Base-by-base conservation (phyloP, 495 filamentous ascomycete species). In the Lasiosphaeriaceae sp. region DNA sequence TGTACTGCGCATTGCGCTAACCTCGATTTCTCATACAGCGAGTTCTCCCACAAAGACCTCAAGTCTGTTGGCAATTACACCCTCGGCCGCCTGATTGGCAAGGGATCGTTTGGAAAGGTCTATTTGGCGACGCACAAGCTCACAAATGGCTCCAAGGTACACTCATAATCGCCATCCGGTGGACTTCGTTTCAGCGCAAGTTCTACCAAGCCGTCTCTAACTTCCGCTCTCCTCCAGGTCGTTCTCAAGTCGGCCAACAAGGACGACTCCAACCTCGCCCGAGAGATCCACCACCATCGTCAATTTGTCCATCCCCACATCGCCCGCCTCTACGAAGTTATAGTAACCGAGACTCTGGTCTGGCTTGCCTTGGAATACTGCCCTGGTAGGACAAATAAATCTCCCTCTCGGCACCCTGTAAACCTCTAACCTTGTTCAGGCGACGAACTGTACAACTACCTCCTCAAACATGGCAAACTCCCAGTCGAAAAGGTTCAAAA, bases 301-400 rank as follows among this genome's bases (percentile, higher is more conserved):
- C 94, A 98, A 75, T 96, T 98, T 71, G 79, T 96, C 57, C 94
- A 98, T 69, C 94, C 94, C 24, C 94, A 98, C 76, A 98, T 98
- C 68, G 92, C 94, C 22, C 83, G 94, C 11, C 77, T 98, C 12
- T 97, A 98, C 77, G 94, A 98, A 74, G 93, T 98, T 49, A 93
- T 97, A 54, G 92, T 97, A 34, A 98, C 94, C 8, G 94, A 98
- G 72, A 85, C 76, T 11, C 70, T 97, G 67, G 94, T 98, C 26
- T 98, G 94, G 94, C 80, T 98, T 67, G 95, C 93, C 31, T 71
- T 98, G 57, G 94, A 98, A 75, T 98, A 96, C 66, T 98, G 94
- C 75, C 88, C 92, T 64, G 93, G 92, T 96, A 83, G 57, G 82
- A 57, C 19, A 16, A 46, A 14, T 8, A 41, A 43, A 14, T 49